Conservation (phyloP, 805 yeast species). For the Lipomyces orientalis region DNA sequence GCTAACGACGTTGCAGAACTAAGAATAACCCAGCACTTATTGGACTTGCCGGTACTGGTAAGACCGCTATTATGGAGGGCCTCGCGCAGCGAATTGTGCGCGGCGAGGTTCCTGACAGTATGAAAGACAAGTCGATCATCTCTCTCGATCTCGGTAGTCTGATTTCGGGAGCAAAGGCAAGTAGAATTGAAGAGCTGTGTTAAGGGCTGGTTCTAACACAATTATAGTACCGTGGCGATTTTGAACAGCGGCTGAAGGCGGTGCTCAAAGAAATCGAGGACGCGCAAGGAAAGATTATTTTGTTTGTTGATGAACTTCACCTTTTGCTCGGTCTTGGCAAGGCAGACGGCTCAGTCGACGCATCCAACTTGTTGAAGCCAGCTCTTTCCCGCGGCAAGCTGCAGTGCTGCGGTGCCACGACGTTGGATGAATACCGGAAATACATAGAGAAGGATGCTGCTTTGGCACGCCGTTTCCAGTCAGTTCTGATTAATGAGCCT, state of each 20-base stretch:
- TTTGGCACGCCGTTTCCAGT: conserved; percentile 89
- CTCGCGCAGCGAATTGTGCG: conserved; percentile 89
- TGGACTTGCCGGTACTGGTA: conserved; percentile 98
- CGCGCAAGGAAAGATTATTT: conserved; percentile 72
- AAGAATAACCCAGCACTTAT: conserved; percentile 94
- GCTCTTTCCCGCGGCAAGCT: conserved; percentile 90
- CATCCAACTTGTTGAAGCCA: conserved; percentile 90
- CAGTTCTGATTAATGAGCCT: conserved; percentile 86
- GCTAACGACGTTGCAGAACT: conserved; percentile 49
- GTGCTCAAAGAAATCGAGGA: conserved; percentile 85
- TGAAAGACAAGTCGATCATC: conserved; percentile 83
- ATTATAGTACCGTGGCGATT: conserved; percentile 78
- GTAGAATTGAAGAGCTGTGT: not conserved
- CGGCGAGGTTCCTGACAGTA: conserved; percentile 92
- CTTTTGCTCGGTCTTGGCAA: conserved; percentile 88
- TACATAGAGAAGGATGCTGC: conserved; percentile 97
- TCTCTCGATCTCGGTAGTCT: conserved; percentile 86
- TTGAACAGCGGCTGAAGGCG: conserved; percentile 84
- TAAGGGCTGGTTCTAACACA: not conserved
- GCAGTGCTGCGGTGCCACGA: conserved; percentile 96
- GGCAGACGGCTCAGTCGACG: conserved; percentile 94
- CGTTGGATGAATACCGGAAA: conserved; percentile 88
- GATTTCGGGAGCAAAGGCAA: conserved; percentile 84
- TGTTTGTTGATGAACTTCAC: conserved; percentile 91
- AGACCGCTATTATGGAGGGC: conserved; percentile 96